Conservation (phyloP, 1,284 basidiomycete species). For the Cystobasidium pallidum region DNA sequence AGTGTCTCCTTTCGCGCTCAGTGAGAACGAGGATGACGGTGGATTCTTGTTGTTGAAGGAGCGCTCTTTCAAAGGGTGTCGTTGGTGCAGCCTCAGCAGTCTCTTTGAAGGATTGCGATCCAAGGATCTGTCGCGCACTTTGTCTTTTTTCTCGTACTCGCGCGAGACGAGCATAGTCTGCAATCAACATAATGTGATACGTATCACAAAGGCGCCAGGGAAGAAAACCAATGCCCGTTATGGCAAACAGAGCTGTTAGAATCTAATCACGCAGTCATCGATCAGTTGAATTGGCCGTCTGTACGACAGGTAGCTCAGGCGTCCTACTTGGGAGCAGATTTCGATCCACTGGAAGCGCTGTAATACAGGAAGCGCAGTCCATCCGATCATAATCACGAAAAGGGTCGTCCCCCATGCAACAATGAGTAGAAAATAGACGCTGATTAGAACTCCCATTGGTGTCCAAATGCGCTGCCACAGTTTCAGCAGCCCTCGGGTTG, state of each 20-base stretch:
- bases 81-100: background rate
- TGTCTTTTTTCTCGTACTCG: slow-evolving; percentile 14
- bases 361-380: background rate
- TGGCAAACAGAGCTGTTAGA: slow-evolving; percentile 18
- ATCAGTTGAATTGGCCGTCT: background rate
- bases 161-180: slow-evolving; percentile 21
- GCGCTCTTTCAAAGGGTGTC: slow-evolving; percentile 12
- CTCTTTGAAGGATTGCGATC: background rate
- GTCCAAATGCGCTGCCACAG: slow-evolving; percentile 54
- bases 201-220: slow-evolving; percentile 20
- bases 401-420: slow-evolving; percentile 11
- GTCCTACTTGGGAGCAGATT: slow-evolving; percentile 17
- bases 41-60: slow-evolving; percentile 25
- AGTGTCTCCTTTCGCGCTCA: slow-evolving; percentile 5
- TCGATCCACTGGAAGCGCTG: slow-evolving; percentile 21
- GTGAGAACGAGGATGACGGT: slow-evolving; percentile 19
- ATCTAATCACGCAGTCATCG: background rate
- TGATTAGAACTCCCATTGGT: slow-evolving; percentile 2
- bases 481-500: slow-evolving; percentile 68
- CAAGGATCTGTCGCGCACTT: background rate
- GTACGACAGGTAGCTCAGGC: background rate
- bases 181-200: slow-evolving; percentile 24
- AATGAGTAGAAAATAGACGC: slow-evolving; percentile 2
- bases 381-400: slow-evolving; percentile 19
- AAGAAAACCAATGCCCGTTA: slow-evolving; percentile 20